Evolutionary conservation across 2,329 filamentous ascomycete genomes (phyloP).

Genomic region (Colletotrichum sp.): DNA sequence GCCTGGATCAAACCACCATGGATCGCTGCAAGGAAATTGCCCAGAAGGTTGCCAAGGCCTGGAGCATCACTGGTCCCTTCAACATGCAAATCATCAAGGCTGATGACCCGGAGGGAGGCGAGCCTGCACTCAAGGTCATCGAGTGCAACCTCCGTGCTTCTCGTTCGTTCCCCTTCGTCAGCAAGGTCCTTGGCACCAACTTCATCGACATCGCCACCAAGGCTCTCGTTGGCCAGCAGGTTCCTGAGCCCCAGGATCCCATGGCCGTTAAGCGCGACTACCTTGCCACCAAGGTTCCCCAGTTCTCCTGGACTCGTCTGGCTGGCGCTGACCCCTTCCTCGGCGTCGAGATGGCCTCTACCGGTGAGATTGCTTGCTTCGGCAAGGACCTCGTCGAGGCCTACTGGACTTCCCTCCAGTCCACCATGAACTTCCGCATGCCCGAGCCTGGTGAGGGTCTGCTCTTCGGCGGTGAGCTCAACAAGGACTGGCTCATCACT

Average conservation of each 20-base stretch:
- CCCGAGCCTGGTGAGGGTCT: slow-evolving; percentile 95
- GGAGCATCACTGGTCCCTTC: slow-evolving; percentile 97
- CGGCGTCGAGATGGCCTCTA: slow-evolving; percentile 96
- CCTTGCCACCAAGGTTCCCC: slow-evolving; percentile 94
- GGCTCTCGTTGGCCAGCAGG: slow-evolving; percentile 83
- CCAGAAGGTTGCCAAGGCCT: slow-evolving; percentile 93
- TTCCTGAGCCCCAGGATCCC: slow-evolving; percentile 84
- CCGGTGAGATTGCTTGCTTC: slow-evolving; percentile 98
- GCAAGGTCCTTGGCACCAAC: slow-evolving; percentile 94
- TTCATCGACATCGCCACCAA: slow-evolving; percentile 96
- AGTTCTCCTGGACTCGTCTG: slow-evolving; percentile 98
- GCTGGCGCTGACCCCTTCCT: slow-evolving; percentile 97
- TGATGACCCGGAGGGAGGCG: slow-evolving; percentile 74
- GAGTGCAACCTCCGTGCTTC: slow-evolving; percentile 98
- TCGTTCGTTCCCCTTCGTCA: slow-evolving; percentile 97
- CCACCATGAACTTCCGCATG: slow-evolving; percentile 98
- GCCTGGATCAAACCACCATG: slow-evolving; percentile 79
- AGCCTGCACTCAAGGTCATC: slow-evolving; percentile 88
- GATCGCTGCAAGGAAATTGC: slow-evolving; percentile 94
- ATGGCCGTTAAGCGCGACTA: slow-evolving; percentile 93
- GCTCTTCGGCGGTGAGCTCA: slow-evolving; percentile 86
- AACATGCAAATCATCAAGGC: slow-evolving; percentile 99
- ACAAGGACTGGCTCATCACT: slow-evolving; percentile 72
- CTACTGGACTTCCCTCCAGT: slow-evolving; percentile 96
- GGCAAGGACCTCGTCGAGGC: slow-evolving; percentile 95